Evolutionary conservation across 202 grass and related monocot species (phyloP).

Genomic region (Panicum virgatum): DNA sequence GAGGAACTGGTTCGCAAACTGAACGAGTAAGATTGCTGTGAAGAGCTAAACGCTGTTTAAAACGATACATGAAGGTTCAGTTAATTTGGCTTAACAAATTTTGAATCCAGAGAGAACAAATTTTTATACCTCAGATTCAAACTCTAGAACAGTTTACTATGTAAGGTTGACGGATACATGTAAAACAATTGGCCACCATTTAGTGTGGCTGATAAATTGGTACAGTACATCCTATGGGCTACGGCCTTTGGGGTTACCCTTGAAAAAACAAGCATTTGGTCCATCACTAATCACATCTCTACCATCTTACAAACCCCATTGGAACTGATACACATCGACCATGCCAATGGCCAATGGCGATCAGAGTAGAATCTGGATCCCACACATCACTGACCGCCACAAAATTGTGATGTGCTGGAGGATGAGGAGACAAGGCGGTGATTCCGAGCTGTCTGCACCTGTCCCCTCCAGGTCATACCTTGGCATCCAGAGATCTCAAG

Average conservation of each 20-base stretch:
- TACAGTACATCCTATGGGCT: neutral
- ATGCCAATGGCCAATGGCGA: neutral
- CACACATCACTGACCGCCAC: neutral
- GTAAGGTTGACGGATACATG: neutral
- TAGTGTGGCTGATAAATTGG: neutral
- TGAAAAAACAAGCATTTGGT: neutral
- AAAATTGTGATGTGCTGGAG: neutral
- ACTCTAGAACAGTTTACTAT: neutral
- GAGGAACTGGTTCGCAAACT: neutral
- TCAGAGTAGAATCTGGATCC: neutral
- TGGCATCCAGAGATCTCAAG: neutral
- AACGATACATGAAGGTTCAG: neutral
- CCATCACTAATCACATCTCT: neutral
- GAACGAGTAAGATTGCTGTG: neutral
- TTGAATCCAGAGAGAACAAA: neutral
- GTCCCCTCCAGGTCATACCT: neutral
- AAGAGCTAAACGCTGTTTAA: neutral
- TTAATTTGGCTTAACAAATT: neutral
- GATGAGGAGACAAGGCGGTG: neutral
- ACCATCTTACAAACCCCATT: neutral
- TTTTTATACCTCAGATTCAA: neutral
- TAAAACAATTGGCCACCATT: neutral
- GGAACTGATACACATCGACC: neutral
- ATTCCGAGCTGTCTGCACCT: slow-evolving; percentile 6
- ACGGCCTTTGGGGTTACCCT: neutral